A percentile compares a stretch with the other conserved stretches of the same genome.
phyloP scores from a whole-genome alignment of 139 green algal species.

The Ettlia oleoabundans region DNA sequence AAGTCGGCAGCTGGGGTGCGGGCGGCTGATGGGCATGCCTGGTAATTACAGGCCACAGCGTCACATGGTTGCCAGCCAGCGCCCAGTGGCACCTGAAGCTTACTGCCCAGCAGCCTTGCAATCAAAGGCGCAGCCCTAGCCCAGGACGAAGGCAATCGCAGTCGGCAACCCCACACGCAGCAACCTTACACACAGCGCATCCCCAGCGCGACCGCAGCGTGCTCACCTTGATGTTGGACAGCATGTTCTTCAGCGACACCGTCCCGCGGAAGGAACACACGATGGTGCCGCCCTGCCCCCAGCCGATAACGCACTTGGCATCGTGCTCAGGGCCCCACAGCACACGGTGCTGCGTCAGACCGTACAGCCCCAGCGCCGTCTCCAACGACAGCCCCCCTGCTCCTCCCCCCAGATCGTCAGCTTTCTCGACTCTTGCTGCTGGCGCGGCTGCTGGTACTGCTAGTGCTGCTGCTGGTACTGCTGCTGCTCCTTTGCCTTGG shows the following conservation, averaged over 20 bases:
- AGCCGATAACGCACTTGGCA: slow-evolving; percentile 26
- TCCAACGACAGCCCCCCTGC: neutral
- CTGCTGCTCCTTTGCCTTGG: neutral
- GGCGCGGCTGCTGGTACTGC: neutral
- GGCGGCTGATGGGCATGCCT: too few species aligned
- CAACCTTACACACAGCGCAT: too few species aligned
- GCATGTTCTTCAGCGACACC: slow-evolving; percentile 7
- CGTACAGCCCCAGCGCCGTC: slow-evolving; percentile 7
- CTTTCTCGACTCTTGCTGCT: neutral
- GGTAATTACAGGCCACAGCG: too few species aligned
- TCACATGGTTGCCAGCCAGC: too few species aligned
- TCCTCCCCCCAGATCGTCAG: neutral
- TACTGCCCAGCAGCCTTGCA: too few species aligned
- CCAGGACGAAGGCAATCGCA: too few species aligned
- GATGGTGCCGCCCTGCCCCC: neutral
- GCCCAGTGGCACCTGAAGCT: too few species aligned
- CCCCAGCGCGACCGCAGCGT: too few species aligned
- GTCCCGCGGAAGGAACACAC: slow-evolving; percentile 16
- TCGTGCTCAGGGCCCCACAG: slow-evolving; percentile 21
- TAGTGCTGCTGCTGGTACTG: slow-evolving; percentile 1
- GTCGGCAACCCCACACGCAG: too few species aligned
- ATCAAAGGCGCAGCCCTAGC: too few species aligned
- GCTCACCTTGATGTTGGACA: neutral
- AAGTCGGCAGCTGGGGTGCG: neutral
- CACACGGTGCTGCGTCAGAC: neutral